Evolutionary conservation across 805 yeast genomes (phyloP).

Genomic region (Hanseniaspora taiwanica): DNA sequence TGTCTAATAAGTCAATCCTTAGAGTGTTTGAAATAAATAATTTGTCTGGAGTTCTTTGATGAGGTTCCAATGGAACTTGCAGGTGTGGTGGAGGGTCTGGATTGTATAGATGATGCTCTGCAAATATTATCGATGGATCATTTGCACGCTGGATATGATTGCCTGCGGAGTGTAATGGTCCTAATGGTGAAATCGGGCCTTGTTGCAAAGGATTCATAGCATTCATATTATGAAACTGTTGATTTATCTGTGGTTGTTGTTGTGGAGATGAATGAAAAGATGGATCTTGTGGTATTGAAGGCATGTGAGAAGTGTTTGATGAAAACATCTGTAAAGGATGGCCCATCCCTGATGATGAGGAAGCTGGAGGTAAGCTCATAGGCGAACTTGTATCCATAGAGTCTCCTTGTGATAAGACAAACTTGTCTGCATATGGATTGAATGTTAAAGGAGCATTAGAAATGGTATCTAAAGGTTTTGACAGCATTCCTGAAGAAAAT

Average conservation of each 20-base stretch:
- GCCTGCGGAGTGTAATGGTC: constrained; percentile 1
- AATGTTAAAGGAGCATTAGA: neutral
- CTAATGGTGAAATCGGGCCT: neutral
- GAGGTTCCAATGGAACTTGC: constrained; percentile 43
- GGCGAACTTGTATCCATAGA: neutral
- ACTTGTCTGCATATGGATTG: neutral
- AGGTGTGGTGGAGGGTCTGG: constrained; percentile 76
- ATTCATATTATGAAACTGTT: too few species aligned
- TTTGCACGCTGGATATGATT: too few species aligned
- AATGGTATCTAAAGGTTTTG: neutral
- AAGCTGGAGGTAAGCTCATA: too few species aligned
- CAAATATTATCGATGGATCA: constrained; percentile 17
- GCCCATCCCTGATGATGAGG: neutral
- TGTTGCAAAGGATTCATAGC: neutral
- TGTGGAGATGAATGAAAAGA: neutral
- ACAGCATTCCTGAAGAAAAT: neutral
- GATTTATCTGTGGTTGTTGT: neutral
- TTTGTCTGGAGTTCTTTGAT: constrained; percentile 56
- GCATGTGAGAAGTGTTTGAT: neutral
- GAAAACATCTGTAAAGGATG: neutral
- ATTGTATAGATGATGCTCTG: constrained; percentile 80
- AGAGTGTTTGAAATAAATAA: constrained; percentile 63
- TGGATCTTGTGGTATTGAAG: neutral
- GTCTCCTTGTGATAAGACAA: neutral
- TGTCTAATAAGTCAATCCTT: constrained; percentile 56